Evolutionary conservation across 2,329 filamentous ascomycete genomes (phyloP).

Genomic region (Chrysoporthe austroafricana): DNA sequence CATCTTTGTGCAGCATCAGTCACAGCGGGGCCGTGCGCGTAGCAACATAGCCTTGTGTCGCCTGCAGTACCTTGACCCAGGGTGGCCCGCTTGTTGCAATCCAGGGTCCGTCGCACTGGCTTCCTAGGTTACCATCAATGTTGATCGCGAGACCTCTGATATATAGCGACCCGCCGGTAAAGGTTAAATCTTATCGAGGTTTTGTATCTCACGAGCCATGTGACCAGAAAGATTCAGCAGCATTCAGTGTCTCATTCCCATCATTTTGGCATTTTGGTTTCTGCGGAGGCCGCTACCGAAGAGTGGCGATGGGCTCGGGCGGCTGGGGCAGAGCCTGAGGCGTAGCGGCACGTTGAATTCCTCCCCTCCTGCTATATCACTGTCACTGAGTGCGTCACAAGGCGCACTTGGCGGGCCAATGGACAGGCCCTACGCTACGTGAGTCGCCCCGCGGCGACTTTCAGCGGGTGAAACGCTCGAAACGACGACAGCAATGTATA

Average conservation of each 20-base stretch:
- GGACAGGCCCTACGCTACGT: neutral
- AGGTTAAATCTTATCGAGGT: conserved; percentile 17
- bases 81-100: conserved; percentile 4
- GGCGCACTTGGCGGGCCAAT: neutral
- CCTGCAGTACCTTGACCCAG: conserved; percentile 1
- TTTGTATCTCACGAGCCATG: conserved; percentile 10
- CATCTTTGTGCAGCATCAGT: conserved; percentile 6
- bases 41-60: conserved; percentile 6
- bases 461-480: neutral
- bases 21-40: neutral
- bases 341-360: neutral
- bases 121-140: conserved; percentile 18
- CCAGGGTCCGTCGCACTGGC: conserved; percentile 27
- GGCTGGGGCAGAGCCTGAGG: conserved; percentile 4
- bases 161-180: conserved; percentile 16
- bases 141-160: conserved; percentile 22
- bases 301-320: conserved; percentile 6
- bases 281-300: conserved; percentile 8
- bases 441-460: neutral
- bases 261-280: conserved; percentile 9
- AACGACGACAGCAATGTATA: neutral
- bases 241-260: conserved; percentile 17
- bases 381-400: conserved; percentile 20
- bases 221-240: conserved; percentile 21
- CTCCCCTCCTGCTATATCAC: conserved; percentile 9